These are phyloP conservation scores for Datisca glomerata DNA, from an alignment of 306 rosid species.

Conservation along the genomic window DNA sequence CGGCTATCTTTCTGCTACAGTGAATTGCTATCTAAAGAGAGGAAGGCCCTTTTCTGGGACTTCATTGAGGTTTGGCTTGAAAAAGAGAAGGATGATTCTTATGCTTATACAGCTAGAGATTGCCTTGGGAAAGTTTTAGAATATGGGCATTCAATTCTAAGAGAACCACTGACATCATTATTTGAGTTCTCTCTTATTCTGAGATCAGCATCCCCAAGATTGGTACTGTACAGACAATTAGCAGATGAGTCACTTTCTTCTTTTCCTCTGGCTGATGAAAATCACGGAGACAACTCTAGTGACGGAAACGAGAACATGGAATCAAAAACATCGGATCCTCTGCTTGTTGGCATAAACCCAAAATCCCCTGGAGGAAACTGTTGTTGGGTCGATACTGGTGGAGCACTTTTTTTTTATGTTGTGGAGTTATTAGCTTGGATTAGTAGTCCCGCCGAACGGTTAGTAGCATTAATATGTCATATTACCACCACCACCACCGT, in stretches of 20 bases:
- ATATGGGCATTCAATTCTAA: conserved; percentile 35
- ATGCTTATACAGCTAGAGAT: conserved; percentile 39
- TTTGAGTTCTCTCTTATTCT: conserved; percentile 74
- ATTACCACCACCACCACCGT: background rate
- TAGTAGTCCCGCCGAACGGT: conserved; percentile 26
- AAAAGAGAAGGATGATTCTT: conserved; percentile 25
- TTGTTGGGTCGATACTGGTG: conserved; percentile 88
- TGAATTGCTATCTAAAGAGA: conserved; percentile 67
- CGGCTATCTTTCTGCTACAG: conserved; percentile 22
- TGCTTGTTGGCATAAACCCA: conserved; percentile 33
- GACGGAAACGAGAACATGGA: conserved; percentile 18
- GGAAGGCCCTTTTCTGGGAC: conserved; percentile 52
- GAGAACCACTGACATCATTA: conserved; percentile 58
- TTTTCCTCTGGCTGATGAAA: conserved; percentile 55
- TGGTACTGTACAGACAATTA: conserved; percentile 71
- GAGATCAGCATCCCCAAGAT: conserved; percentile 81
- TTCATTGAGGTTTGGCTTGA: conserved; percentile 67
- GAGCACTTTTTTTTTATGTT: conserved; percentile 43
- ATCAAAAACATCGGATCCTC: conserved; percentile 26
- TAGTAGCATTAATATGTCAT: conserved; percentile 25
- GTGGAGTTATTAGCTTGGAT: conserved; percentile 52
- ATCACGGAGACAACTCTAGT: conserved; percentile 15
- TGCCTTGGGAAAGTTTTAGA: conserved; percentile 50
- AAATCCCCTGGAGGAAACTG: conserved; percentile 52
- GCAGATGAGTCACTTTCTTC: conserved; percentile 77